Base-by-base conservation (phyloP, 78 protist genomes). In the Dictyostelium discoideum region DNA sequence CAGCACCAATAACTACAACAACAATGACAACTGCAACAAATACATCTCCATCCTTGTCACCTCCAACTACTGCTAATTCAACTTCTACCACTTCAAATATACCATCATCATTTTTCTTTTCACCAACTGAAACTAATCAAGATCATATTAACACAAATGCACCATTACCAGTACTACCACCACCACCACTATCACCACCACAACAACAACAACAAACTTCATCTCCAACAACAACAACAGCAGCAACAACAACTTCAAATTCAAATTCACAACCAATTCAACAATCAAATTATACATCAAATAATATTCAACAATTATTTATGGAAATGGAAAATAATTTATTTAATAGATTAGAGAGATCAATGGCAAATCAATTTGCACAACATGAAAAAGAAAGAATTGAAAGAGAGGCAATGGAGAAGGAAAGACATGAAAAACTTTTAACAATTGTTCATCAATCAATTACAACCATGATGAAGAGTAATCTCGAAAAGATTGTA, bases 241-340 rank as follows among this genome's bases (percentile, higher is more conserved):
- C 37, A 22, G 3, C 37, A 67, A 20, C 32, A 24, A 5, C n/a
- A 7, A 14, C 60, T 8, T 8, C 16, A 11, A 11, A 6, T 9
- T 9, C 20, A 5, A 60, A 60, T 69, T 11, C 29, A 26, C 77
- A 69, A 69, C 81, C 60, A 78, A 24, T 8, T 40, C 54, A 73
- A 50, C n/a, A 32, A 37, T 14, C 57, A 20, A 50, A 46, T 16
- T 14, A 22, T 63, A n/a, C 80, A 86, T 73, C 42, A 74, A 82
- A 54, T 54, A 32, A 80, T 40, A 48, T 46, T 7, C 44, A 79
- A 57, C 67, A 54, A 16, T 63, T 84, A 63, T 84, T 84, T 39
- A 84, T 50, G 67, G 87, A 84, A 84, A 84, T 84, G 87, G 87
- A 84, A 63, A 84, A 84, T 63, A 84, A 37, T 24, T 60, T 84